phyloP scores from a whole-genome alignment of 371 early-diverging fungal species.

The Spraguea lophii region DNA sequence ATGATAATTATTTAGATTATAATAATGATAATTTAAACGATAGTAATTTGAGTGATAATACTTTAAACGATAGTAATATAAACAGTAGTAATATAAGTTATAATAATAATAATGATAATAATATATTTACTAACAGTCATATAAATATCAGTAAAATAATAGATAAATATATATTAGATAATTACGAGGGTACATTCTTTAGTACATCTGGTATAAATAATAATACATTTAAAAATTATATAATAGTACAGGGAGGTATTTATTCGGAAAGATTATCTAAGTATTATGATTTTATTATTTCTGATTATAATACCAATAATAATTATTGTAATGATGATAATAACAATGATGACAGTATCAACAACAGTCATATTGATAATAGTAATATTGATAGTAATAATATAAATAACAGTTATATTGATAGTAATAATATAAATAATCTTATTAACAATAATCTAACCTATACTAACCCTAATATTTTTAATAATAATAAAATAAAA shows the following conservation, averaged over 20 bases:
- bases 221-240: conserved; percentile 41
- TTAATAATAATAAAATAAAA: conserved; percentile 8
- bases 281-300: conserved; percentile 38
- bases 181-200: conserved; percentile 37
- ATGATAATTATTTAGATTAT: conserved; percentile 10
- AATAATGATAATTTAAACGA: background rate
- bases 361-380: background rate
- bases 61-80: too few relatives aligned
- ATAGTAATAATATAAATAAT: background rate
- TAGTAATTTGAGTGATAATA: background rate
- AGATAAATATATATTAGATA: conserved; percentile 15
- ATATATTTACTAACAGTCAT: too few relatives aligned
- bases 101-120: too few relatives aligned
- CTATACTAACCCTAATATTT: background rate
- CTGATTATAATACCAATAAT: conserved; percentile 2
- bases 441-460: background rate
- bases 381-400: background rate
- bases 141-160: conserved; percentile 1
- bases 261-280: conserved; percentile 19
- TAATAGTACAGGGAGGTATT: conserved; percentile 24
- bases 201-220: conserved; percentile 32
- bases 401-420: background rate
- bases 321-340: background rate
- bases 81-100: too few relatives aligned
- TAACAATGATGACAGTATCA: background rate